These are phyloP conservation scores for Pilaira anomala DNA, from an alignment of 192 early-diverging fungal genomes.

Conservation along the genomic window DNA sequence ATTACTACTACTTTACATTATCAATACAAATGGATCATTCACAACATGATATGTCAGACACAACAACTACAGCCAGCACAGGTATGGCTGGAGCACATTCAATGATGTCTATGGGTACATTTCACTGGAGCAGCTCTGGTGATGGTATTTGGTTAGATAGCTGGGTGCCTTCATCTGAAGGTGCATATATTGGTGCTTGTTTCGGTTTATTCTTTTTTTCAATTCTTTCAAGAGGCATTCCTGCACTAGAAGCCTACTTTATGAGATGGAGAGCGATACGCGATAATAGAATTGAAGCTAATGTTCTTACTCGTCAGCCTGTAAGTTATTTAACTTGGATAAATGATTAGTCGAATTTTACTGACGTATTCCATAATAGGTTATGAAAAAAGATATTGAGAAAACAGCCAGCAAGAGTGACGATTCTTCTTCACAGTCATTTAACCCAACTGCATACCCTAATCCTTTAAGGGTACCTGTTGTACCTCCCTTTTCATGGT, in stretches of 20 bases:
- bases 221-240: constrained; percentile 38
- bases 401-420: constrained; percentile 3
- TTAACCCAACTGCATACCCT: constrained; percentile 10
- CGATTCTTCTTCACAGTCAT: background rate
- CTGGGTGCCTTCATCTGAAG: constrained; percentile 42
- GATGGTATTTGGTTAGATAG: constrained; percentile 42
- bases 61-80: background rate
- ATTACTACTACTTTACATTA: background rate
- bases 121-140: constrained; percentile 36
- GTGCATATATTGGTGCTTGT: constrained; percentile 45
- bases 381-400: background rate
- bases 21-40: constrained; percentile 4
- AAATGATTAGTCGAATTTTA: background rate
- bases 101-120: constrained; percentile 33
- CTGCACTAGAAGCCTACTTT: constrained; percentile 42
- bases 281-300: constrained; percentile 21
- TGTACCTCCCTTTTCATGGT: constrained; percentile 45
- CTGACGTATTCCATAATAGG: background rate
- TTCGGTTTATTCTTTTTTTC: constrained; percentile 46
- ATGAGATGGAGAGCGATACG: constrained; percentile 37
- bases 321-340: too few species aligned
- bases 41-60: constrained; percentile 2
- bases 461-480: constrained; percentile 23
- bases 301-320: background rate
- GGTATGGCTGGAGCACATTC: background rate